Evolutionary conservation across 441 rosid species (phyloP).

Genomic region (Populus hybrid): DNA sequence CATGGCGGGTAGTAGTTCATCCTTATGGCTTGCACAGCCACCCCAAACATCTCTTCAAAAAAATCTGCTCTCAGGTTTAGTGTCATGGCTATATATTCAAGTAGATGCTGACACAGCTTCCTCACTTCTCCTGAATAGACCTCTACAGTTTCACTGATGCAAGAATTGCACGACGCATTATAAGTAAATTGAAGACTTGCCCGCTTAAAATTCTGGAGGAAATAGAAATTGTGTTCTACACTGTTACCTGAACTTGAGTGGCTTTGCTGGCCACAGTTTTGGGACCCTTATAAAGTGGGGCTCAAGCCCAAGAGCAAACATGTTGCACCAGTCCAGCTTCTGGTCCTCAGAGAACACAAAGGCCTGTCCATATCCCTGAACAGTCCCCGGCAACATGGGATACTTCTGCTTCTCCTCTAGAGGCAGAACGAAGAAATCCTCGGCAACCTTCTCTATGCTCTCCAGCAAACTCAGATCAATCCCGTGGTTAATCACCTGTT

Average conservation of each 20-base stretch:
- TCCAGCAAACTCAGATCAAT: conserved; percentile 34
- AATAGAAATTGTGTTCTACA: conserved; percentile 8
- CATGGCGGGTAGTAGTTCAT: conserved; percentile 30
- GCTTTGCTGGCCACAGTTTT: conserved; percentile 70
- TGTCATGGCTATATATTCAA: conserved; percentile 52
- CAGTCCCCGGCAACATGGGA: conserved; percentile 47
- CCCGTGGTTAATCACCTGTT: conserved; percentile 46
- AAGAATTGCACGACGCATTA: neutral
- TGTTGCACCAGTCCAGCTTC: conserved; percentile 54
- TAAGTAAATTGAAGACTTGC: neutral
- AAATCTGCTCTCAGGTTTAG: conserved; percentile 51
- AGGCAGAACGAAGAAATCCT: conserved; percentile 42
- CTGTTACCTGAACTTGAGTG: conserved; percentile 58
- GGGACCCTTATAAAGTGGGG: conserved; percentile 51
- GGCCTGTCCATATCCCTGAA: conserved; percentile 54
- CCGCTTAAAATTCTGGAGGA: neutral
- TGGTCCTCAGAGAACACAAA: conserved; percentile 54
- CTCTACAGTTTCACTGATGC: conserved; percentile 44
- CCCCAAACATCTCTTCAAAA: conserved; percentile 74
- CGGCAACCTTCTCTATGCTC: conserved; percentile 37
- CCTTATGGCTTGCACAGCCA: conserved; percentile 79
- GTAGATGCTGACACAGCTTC: conserved; percentile 53
- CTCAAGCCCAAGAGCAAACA: conserved; percentile 47
- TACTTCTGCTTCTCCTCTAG: conserved; percentile 43
- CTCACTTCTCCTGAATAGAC: conserved; percentile 28